Base-by-base conservation (phyloP, 2,329 filamentous ascomycete species). In the Penicillium corylophilum region DNA sequence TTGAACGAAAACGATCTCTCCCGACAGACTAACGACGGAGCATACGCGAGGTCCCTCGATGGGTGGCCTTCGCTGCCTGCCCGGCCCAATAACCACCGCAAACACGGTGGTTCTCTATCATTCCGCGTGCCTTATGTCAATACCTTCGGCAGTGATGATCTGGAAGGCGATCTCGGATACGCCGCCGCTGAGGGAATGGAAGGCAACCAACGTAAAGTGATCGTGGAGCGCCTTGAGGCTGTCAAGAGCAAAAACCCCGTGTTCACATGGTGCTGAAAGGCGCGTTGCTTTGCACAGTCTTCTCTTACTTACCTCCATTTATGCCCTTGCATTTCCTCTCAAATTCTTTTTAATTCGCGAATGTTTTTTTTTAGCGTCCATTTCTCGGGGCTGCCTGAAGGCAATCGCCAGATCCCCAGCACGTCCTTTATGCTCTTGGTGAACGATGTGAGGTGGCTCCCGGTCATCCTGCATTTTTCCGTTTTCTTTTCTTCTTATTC, bases 221-320 rank as follows among this genome's bases (percentile, higher is more conserved):
- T 99, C 77, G 92, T 99, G 43, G 94, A 99, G 78, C 81, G 94
- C 57, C 76, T 99, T 52, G 94, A 99, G 78, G 89, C 93, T 54
- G 94, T 99, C 56, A 97, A 97, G 80, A 90, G 86, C 68, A 88
- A 88, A 70, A 95, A 95, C 68, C 94, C 94, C 2, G 91, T 99
- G 28, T 99, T 99, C 73, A 96, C 89, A 40, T 99, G 94, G 89
- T 99, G 94, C 78, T 97, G 77, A 77, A 51, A 53, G 43, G 13
- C 28, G 18, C 13, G 20, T 46, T 41, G 8, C 46, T 46, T 54
- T 41, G 28, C 48, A 35, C 46, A 48, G 20, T 41, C 41, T 41
- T 45, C 35, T 45, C 39, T n/a, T 28, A 26, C 23, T 9, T 46
- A 47, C 44, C 36, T 8, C 44, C 28, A 28, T 42, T 10, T 36